Base-by-base conservation (phyloP, 768 basidiomycete genomes). In the Cytidiella melzeri region DNA sequence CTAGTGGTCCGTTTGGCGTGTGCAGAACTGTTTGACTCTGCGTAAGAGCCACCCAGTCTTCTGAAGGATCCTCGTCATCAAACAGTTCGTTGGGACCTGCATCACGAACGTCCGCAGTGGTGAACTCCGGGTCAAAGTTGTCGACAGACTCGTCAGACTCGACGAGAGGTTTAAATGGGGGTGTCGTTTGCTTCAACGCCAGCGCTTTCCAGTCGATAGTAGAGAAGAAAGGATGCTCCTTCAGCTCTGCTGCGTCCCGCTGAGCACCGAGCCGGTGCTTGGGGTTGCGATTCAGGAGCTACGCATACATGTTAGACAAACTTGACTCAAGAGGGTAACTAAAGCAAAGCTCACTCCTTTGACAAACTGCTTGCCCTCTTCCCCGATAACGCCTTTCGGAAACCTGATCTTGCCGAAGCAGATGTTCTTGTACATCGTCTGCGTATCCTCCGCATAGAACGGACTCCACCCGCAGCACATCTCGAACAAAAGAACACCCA, bases 401-500 rank as follows among this genome's bases (percentile, higher is more conserved):
- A 98, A 98, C 46, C 93, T 77, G 63, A 98, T 97, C 77, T 97
- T 98, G 52, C 96, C 96, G 67, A 98, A 99, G 65, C 94, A 96
- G 57, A 91, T 92, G 69, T 89, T 92, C 75, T 93, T 93, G 73
- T 99, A 99, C 96, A 99, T 99, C 69, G 95, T 91, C 65, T 99
- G 95, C 3, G 92, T 96, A 63, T 99, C 96, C 61, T 99, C 96
- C 15, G 95, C 94, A 61, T 98, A 99, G 71, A 98, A 99, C 37
- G 96, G 96, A 63, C 89, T 92, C 96, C 96, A 98, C 5, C 96
- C 96, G 58, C 96, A 99, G 61, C 96, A 98, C 96, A 99, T 99
- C 70, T 99, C 96, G 64, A 98, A 99, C 20, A 99, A 74, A 26
- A 99, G 74, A 1, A 98, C 96, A 27, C 94, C 95, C 18, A 97